Conservation (phyloP, 2,329 filamentous ascomycete genomes). For the Phialocephala sp. region DNA sequence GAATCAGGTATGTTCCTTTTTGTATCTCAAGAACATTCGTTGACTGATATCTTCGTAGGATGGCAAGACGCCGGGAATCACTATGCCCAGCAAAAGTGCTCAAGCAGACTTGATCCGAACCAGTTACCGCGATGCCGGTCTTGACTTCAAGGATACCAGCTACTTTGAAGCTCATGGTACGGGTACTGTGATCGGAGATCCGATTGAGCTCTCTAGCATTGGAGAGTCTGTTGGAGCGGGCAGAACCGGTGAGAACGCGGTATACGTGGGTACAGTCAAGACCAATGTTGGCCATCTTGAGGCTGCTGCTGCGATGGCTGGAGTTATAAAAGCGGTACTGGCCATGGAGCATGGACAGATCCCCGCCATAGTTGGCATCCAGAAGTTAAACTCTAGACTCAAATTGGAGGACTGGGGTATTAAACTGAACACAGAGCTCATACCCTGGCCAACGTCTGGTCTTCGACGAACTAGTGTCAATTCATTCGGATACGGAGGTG, state of each 20-base stretch:
- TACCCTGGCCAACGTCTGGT: constrained; percentile 47
- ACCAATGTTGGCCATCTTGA: constrained; percentile 45
- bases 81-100: constrained; percentile 50
- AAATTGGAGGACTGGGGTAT: constrained; percentile 45
- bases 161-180: constrained; percentile 40
- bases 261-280: constrained; percentile 40
- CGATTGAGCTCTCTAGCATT: constrained; percentile 35
- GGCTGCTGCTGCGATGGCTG: constrained; percentile 47
- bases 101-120: constrained; percentile 43
- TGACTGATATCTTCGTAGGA: constrained; percentile 36
- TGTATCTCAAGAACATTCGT: too few species aligned
- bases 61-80: constrained; percentile 52
- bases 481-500: constrained; percentile 47
- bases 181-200: constrained; percentile 37
- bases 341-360: constrained; percentile 51
- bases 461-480: constrained; percentile 49
- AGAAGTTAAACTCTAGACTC: constrained; percentile 46
- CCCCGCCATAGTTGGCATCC: constrained; percentile 49
- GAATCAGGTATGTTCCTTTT: constrained; percentile 42
- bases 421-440: constrained; percentile 35
- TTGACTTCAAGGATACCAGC: constrained; percentile 23
- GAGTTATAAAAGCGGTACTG: constrained; percentile 49
- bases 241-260: constrained; percentile 23
- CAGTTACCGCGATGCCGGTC: constrained; percentile 14
- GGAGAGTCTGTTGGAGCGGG: constrained; percentile 27